A percentile compares a stretch with the other conserved stretches of the same genome.
Conservation (phyloP, 2,329 filamentous ascomycete species). For the Gyromitra esculenta region DNA sequence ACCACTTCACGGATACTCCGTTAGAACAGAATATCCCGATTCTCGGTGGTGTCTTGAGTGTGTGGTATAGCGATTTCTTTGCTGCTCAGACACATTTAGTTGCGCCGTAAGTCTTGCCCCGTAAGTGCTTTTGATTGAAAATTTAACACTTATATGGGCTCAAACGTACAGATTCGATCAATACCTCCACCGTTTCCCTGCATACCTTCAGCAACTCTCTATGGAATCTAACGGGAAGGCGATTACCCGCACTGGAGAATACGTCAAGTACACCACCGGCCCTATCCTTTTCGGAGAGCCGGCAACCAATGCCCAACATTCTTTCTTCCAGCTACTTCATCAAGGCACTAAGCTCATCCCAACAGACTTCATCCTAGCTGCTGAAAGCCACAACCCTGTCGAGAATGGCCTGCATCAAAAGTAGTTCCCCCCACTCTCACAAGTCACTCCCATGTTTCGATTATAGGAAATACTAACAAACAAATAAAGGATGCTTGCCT, state of each 20-base stretch:
- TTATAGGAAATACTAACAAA: conserved; percentile 21
- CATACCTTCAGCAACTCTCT: conserved; percentile 97
- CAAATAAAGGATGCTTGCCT: conserved; percentile 75
- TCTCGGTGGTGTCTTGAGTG: conserved; percentile 89
- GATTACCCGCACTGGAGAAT: conserved; percentile 84
- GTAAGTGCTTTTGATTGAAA: conserved; percentile 34
- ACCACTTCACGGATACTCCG: conserved; percentile 92
- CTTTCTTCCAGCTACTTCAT: conserved; percentile 99
- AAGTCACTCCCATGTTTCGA: background rate
- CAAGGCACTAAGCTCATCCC: conserved; percentile 99
- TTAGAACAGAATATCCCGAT: conserved; percentile 94
- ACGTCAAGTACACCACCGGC: conserved; percentile 97
- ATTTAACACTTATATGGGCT: conserved; percentile 55
- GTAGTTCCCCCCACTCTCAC: conserved; percentile 57
- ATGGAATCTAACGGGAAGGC: conserved; percentile 99
- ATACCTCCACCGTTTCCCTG: conserved; percentile 98
- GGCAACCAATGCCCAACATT: conserved; percentile 98
- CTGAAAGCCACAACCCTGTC: conserved; percentile 95
- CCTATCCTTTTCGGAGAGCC: conserved; percentile 97
- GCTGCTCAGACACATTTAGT: conserved; percentile 97
- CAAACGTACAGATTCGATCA: conserved; percentile 79
- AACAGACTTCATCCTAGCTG: conserved; percentile 95
- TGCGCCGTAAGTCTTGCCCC: conserved; percentile 74
- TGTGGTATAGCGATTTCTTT: conserved; percentile 99
- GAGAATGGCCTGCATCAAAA: conserved; percentile 93